Base-by-base conservation (phyloP, 306 rosid genomes). In the Gynostemma pentaphyllum region DNA sequence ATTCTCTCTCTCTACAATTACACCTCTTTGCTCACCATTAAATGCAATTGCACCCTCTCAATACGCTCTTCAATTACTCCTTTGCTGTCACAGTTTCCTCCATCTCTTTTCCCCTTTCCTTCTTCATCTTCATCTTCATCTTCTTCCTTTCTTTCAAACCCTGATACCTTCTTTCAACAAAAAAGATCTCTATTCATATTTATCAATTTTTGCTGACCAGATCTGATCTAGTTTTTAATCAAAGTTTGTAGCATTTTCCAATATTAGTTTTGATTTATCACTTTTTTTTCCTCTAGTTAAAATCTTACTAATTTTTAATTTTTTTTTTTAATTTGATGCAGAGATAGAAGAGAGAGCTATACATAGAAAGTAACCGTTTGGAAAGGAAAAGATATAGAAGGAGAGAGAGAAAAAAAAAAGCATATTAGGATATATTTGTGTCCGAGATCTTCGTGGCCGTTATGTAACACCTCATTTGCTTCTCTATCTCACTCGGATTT, bases 1-100 rank as follows among this genome's bases (percentile, higher is more conserved):
- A 70, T 66, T 21, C 64, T 54, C 61, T 45, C 70, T 56, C 41
- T 49, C 50, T 75, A 82, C 89, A 85, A 82, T 85, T 81, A 88
- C 85, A 83, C 87, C 92, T 45, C 77, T 71, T 81, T 76, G 66
- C 87, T 70, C 77, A 68, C 89, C 89, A 94, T 88, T 94, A 52
- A 92, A 86, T 94, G 97, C 99, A 79, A 66, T 92, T 76, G 97
- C 97, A 94, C 87, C 95, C 94, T 88, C 98, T 84, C 96, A 80
- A 83, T 76, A 74, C 92, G 82, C 90, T 85, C 95, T 81, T 90
- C 95, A 92, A 81, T 92, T 64, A 92, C 97, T 92, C 91, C 66
- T 79, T 82, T n/a, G 40, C 88, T 80, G 85, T 79, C 81, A 70
- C 67, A 77, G 59, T 72, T 83, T 84, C 74, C 73, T 76, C 79